Evolutionary conservation across 306 rosid genomes (phyloP), one percentile per base, ranked within the genome.

Genomic region (Purshia tridentata): DNA sequence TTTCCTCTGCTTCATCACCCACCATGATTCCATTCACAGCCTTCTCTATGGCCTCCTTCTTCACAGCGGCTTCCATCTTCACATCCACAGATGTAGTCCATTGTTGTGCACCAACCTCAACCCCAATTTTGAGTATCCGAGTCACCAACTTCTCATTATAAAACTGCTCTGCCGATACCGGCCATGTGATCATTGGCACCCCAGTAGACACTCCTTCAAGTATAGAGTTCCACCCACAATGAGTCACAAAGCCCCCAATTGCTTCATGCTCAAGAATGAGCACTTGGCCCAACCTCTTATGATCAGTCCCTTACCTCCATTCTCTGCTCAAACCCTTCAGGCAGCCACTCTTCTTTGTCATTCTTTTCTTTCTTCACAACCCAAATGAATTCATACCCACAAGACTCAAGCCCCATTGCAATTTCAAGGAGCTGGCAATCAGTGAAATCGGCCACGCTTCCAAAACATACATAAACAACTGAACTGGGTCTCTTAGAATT

Each of bases 351-450:
- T 63, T 62, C 76, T 62, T 19, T 61, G 14, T 60, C 67, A 14
- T 68, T n/a, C 14, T 65, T 54, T 16, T 12, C 66, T 62, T 18
- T 74, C 15, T 19, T 79, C 45, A 87, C 87, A 0, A 80, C 95
- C 88, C 88, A 83, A 0, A 89, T 72, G 80, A 87, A 89, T 2
- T 73, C 19, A 13, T 83, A 68, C 19, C 57, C 79, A 0, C 86
- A 83, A n/a, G 83, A 84, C 59, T 89, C 90, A 6, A 85, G 90
- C 20, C 83, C 90, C 9, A 15, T 23, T 0, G 92, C 88, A 16
- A 87, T 83, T 4, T 87, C 87, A 49, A 40, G 65, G 1, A 87
- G 83, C 60, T 89, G 91, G 15, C 78, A 77, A 55, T 86, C 73
- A 2, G 3, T 47, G 2, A 89, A 58, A 0, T 20, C 6, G 9